Evolutionary conservation across 768 basidiomycete species (phyloP).

Genomic region (Multifurca ochricompacta): DNA sequence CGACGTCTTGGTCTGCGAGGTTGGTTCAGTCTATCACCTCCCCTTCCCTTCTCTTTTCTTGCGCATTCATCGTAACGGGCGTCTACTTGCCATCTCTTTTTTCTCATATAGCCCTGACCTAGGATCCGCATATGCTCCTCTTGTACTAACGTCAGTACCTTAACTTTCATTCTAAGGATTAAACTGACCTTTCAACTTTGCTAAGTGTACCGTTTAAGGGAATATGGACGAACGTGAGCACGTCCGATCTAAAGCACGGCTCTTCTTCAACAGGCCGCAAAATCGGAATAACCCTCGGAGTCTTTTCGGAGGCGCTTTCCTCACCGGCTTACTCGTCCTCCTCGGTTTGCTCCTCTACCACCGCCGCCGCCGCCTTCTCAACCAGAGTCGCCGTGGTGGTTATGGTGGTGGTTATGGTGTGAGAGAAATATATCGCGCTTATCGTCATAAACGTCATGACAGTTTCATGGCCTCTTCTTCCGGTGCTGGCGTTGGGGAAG

Average conservation of each 20-base stretch:
- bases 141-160: conserved; percentile 6
- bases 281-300: conserved; percentile 5
- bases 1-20: background rate
- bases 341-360: background rate
- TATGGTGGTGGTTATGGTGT: too few relatives aligned
- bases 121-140: conserved; percentile 12
- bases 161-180: background rate
- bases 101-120: conserved; percentile 13
- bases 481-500: too few relatives aligned
- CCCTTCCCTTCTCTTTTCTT: too few relatives aligned
- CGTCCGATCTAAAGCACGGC: background rate
- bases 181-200: background rate
- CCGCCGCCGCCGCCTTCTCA: background rate
- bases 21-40: background rate
- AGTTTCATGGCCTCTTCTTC: background rate
- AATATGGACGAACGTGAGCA: background rate
- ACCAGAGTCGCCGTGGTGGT: too few relatives aligned
- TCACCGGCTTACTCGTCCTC: background rate
- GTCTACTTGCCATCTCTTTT: too few relatives aligned
- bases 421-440: background rate
- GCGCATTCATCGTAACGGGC: background rate
- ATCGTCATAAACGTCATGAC: background rate
- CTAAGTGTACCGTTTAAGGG: background rate
- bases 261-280: background rate
- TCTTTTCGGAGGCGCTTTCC: background rate